Evolutionary conservation across 1,284 basidiomycete genomes (phyloP), one percentile per base, ranked within the genome.

Genomic region (Ganoderma resinaceum): DNA sequence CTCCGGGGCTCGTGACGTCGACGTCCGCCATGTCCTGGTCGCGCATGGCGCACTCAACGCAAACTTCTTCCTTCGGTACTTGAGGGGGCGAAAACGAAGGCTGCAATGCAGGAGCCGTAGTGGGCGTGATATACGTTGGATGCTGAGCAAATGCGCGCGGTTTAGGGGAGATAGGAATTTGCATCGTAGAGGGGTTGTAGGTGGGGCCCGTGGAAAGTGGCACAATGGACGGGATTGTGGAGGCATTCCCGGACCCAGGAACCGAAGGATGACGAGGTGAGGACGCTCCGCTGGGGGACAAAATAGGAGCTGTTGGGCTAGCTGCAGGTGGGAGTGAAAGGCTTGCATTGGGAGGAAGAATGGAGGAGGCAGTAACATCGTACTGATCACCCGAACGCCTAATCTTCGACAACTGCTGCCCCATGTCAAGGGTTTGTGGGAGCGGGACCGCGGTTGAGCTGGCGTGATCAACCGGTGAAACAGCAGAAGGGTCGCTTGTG

Each of bases 1-100:
- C 86, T 0, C 95, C 95, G 5, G 91, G 89, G 37, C 92, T 91
- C 2, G 91, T 87, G 29, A 98, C 97, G 78, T 93, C 88, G 35
- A 99, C 95, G 80, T 98, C 97, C 42, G 94, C 95, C 93, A 99
- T 96, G 78, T 99, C 97, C 77, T 97, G 91, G 82, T 99, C 97
- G 55, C 97, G 92, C 97, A 99, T 99, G 76, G 98, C 95, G 80
- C 97, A 99, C 82, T 99, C 97, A 61, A 99, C 86, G 76, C 97
- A 99, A 55, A 99, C 85, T 79, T 98, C 96, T 75, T 92, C 91
- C 71, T 85, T 89, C 26, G 82, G 85, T 63, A 76, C 82, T 74
- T 79, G 82, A 55, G 85, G 82, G 40, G 87, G 85, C 14, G 86
- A 83, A 75, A 87, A 88, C 29, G 88, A 82, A 18, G 90, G 86